phyloP scores from a whole-genome alignment of 108 stramenopile genomes.

The Skeletonema tropicum region DNA sequence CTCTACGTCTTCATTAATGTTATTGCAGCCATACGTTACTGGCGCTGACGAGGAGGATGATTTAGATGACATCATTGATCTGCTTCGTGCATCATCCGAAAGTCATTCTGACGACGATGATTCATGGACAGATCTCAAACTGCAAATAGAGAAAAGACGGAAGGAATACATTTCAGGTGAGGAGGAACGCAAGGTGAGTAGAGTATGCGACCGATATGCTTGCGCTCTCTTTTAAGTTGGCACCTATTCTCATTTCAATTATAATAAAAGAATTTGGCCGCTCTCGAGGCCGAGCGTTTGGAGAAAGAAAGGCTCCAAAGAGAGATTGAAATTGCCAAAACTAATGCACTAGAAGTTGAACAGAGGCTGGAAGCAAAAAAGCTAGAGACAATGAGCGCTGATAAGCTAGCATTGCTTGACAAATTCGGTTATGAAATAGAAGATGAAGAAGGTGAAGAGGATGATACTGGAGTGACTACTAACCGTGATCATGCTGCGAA shows the following conservation, averaged over 20 bases:
- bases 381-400: constrained; percentile 56
- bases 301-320: constrained; percentile 53
- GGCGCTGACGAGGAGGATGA: constrained; percentile 46
- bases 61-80: constrained; percentile 64
- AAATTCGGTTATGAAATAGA: constrained; percentile 81
- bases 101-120: constrained; percentile 61
- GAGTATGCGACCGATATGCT: too few species aligned
- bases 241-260: too few species aligned
- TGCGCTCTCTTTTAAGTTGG: too few species aligned
- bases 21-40: constrained; percentile 27
- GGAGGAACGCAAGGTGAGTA: constrained; percentile 13
- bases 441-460: constrained; percentile 50
- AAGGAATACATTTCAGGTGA: constrained; percentile 30
- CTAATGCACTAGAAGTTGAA: constrained; percentile 47
- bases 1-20: too few species aligned
- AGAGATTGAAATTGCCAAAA: constrained; percentile 58
- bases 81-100: constrained; percentile 74
- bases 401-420: constrained; percentile 69
- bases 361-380: constrained; percentile 41
- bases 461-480: constrained; percentile 35
- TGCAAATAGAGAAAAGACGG: constrained; percentile 48
- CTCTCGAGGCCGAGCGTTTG: constrained; percentile 37
- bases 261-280: constrained; percentile 22
- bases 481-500: constrained; percentile 64
- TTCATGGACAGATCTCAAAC: constrained; percentile 56